Conservation (phyloP, 805 yeast genomes). For the Nakazawaea pomicola region DNA sequence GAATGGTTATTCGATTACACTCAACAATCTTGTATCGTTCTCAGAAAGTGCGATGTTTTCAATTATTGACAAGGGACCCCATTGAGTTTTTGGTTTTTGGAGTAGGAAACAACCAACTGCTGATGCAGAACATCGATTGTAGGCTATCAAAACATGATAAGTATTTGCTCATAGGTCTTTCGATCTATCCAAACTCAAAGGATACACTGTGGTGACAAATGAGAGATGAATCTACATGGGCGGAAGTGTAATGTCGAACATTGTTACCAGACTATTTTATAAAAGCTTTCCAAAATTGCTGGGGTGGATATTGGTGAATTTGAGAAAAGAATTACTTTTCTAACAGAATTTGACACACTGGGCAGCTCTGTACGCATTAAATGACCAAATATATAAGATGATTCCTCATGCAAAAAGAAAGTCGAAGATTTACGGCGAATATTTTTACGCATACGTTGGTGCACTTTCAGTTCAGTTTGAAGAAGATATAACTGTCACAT, state of each 20-base stretch:
- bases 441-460: conserved; percentile 3
- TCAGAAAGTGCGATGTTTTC: not conserved
- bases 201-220: not conserved
- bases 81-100: not conserved
- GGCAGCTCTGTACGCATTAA: not conserved
- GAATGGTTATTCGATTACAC: not conserved
- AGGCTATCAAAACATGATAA: not conserved
- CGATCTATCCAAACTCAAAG: not conserved
- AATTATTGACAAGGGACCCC: not conserved
- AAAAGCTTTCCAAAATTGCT: not conserved
- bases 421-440: not conserved
- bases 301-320: not conserved
- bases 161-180: not conserved
- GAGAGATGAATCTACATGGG: not conserved
- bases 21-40: not conserved
- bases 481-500: not conserved
- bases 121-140: not conserved
- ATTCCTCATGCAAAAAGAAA: not conserved
- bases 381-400: not conserved
- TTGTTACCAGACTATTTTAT: not conserved
- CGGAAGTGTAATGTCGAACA: not conserved
- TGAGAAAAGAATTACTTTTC: not conserved
- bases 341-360: not conserved
- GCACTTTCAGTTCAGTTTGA: conserved; percentile 1
- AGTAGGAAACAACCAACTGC: not conserved